Evolutionary conservation across 2,329 filamentous ascomycete genomes (phyloP).

Genomic region (Trichophyton schoenleinii): DNA sequence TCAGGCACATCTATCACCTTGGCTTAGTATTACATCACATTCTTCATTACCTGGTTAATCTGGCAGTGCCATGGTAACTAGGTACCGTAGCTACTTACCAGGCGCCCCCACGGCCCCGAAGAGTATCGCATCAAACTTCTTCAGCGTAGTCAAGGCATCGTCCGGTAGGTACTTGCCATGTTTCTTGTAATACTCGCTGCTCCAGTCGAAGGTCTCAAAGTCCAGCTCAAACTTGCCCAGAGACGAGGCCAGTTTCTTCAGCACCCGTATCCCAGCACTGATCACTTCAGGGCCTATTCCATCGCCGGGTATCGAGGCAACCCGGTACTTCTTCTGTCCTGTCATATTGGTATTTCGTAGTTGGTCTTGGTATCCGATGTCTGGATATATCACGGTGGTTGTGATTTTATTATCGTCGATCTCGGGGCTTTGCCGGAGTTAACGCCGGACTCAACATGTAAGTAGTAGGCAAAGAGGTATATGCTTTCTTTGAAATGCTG

Average conservation of each 20-base stretch:
- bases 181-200: constrained; percentile 37
- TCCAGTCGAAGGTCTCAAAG: constrained; percentile 42
- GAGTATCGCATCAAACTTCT: constrained; percentile 43
- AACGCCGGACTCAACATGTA: background rate
- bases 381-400: background rate
- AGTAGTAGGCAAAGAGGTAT: too few species aligned
- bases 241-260: constrained; percentile 34
- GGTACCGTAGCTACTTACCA: constrained; percentile 24
- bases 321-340: constrained; percentile 27
- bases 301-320: constrained; percentile 56
- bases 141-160: constrained; percentile 39
- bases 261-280: constrained; percentile 45
- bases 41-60: too few species aligned
- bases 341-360: too few species aligned
- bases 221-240: constrained; percentile 38
- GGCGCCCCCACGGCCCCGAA: constrained; percentile 50
- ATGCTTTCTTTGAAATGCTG: too few species aligned
- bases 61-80: too few species aligned
- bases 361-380: background rate
- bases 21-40: background rate
- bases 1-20: constrained; percentile 39
- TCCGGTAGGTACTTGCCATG: constrained; percentile 42
- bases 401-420: background rate
- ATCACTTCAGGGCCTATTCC: constrained; percentile 60
- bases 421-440: background rate